A percentile compares a stretch with the other conserved stretches of the same genome.
phyloP scores from a whole-genome alignment of 805 yeast species.

The Scheffersomyces lignosus region DNA sequence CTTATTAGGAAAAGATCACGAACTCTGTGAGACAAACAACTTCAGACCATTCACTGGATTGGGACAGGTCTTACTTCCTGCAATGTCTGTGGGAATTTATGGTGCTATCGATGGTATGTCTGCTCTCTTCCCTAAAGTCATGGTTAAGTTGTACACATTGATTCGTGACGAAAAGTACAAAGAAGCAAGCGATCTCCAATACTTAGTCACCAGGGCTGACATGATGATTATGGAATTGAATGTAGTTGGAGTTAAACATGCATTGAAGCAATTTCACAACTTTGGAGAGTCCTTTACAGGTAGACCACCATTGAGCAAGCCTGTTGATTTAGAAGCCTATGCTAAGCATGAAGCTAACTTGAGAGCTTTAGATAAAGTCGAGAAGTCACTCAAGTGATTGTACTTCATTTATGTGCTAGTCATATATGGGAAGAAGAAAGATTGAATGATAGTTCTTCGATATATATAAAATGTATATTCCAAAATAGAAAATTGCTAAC shows the following conservation, averaged over 20 bases:
- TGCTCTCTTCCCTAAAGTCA: conserved; percentile 21
- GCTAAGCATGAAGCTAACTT: conserved; percentile 11
- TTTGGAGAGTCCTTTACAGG: conserved; percentile 25
- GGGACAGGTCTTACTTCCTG: conserved; percentile 26
- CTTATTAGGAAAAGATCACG: conserved; percentile 15
- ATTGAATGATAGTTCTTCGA: too few relatives aligned
- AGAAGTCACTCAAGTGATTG: conserved; percentile 5
- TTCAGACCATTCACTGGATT: conserved; percentile 26
- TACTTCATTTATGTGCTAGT: too few relatives aligned
- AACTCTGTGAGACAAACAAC: conserved; percentile 11
- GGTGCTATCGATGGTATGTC: conserved; percentile 28
- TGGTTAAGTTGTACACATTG: conserved; percentile 16
- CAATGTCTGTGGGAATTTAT: conserved; percentile 19
- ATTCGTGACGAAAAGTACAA: conserved; percentile 12
- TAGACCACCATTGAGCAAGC: conserved; percentile 29
- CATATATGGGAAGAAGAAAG: too few relatives aligned
- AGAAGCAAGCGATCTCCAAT: conserved; percentile 22
- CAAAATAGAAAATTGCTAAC: too few relatives aligned
- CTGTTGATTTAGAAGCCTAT: conserved; percentile 7
- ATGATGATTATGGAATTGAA: conserved; percentile 28
- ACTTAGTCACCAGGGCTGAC: conserved; percentile 20
- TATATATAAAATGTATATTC: too few relatives aligned
- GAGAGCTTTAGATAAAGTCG: conserved; percentile 4
- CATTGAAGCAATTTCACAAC: conserved; percentile 18
- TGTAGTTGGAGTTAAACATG: conserved; percentile 30